Evolutionary conservation across 202 grass and related monocot genomes (phyloP), one percentile per base, ranked within the genome.

Genomic region (Alloteropsis angusta): DNA sequence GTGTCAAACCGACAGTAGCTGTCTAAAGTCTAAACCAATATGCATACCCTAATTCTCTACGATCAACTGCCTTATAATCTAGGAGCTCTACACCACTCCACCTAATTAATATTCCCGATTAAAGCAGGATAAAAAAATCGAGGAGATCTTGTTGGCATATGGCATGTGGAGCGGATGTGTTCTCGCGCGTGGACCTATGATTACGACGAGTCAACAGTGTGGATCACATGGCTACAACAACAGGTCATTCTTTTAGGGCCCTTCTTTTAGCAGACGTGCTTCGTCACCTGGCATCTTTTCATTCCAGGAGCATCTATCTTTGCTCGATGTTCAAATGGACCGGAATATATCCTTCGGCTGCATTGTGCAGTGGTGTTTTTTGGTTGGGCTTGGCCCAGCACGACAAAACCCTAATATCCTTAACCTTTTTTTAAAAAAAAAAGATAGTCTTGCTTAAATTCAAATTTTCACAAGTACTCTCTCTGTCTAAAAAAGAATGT

Each of bases 91-190:
- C 47, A 47, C 60, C 49, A 67, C 4, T 58, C 60, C 60, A 75
- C 4, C 68, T 53, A 67, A 75, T 76, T 53, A 67, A 75, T 76
- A 82, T 68, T 83, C 61, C 61, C 3, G 5, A 36, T 5, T 36
- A 68, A 71, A 46, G 7, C 30, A n/a, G 14, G 71, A 22, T 57
- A 5, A 35, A 5, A 35, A 28, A 7, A 30, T 49, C n/a, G 25
- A 28, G 13, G 21, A 58, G 50, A 83, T 67, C 61, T 14, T 46
- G n/a, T n/a, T n/a, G n/a, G n/a, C n/a, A n/a, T n/a, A n/a, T n/a
- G 59, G 34, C 75, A 78, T 78, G 47, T 66, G 75, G 45, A 23
- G 46, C 60, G 6, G 75, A 28, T 58, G 4, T 3, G 38, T 2
- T 8, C 23, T 69, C 7, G 42, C 60, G 14, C 18, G 5, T 63